Conservation (phyloP, 1,284 basidiomycete species). For the Leucoagaricus sp. region DNA sequence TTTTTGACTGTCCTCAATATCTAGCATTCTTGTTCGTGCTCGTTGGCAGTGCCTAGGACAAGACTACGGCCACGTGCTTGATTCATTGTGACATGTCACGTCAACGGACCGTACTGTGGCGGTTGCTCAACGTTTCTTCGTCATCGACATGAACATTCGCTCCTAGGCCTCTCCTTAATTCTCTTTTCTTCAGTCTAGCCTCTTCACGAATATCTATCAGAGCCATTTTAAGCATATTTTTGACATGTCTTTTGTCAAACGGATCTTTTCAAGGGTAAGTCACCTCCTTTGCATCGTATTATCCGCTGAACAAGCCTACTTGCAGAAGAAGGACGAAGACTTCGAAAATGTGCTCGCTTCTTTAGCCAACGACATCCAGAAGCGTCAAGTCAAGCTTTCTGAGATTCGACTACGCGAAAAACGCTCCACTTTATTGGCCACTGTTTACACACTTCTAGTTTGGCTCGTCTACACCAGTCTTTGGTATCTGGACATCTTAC, state of each 20-base stretch:
- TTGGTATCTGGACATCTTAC: constrained; percentile 78
- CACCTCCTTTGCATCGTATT: not conserved
- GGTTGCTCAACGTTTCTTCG: not conserved
- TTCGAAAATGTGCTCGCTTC: constrained; percentile 69
- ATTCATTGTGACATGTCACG: constrained; percentile 4
- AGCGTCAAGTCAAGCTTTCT: constrained; percentile 78
- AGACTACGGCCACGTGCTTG: constrained; percentile 9
- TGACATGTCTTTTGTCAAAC: constrained; percentile 28
- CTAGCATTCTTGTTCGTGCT: no score
- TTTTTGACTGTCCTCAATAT: no score
- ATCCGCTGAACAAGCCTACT: not conserved
- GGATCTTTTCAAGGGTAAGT: constrained; percentile 33
- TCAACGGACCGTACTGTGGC: not conserved
- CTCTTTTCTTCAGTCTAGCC: not conserved
- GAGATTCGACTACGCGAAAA: constrained; percentile 89
- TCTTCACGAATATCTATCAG: not conserved
- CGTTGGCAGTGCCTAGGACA: no score
- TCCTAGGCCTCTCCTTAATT: not conserved
- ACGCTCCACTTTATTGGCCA: constrained; percentile 78
- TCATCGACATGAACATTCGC: constrained; percentile 12
- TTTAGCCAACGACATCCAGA: constrained; percentile 68
- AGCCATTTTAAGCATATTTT: not conserved
- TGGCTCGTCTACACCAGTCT: constrained; percentile 82
- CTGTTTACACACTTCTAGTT: constrained; percentile 77
- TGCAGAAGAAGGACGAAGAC: constrained; percentile 54